Base-by-base conservation (phyloP, 805 yeast genomes). In the Debaryomyces prosopidis region DNA sequence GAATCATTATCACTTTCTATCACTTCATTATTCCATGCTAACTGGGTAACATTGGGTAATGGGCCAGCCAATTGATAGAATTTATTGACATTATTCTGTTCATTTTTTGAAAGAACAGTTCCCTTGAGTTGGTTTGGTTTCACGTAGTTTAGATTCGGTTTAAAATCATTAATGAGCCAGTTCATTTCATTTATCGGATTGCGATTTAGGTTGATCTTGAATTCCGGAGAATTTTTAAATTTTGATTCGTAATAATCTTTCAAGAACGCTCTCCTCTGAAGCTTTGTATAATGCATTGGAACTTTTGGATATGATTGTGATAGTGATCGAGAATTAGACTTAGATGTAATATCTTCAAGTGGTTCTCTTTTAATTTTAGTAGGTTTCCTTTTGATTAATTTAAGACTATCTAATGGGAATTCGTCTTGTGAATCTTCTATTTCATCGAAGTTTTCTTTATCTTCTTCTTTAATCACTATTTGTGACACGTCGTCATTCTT, bases 111-210 rank as follows among this genome's bases (percentile, higher is more conserved):
- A 30, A 49, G 38, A 4, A 57, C 60, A 17, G 49, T 31, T 31
- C 44, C 48, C 32, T 57, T 45, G 31, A 31, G 15, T 23, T 44
- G 15, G 36, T 46, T 36, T 36, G 55, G 47, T 47, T 51, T 32
- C 11, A 36, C 45, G 54, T 64, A 63, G 9, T 43, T 30, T 4
- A 59, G 59, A 43, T 65, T 65, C n/a, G 60, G 64, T 26, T 55
- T 59, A 46, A 71, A 72, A 47, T 72, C 77, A 16, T 60, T 59
- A 2, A 65, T 46, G 6, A 60, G 59, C 76, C 76, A 72, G 5
- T 40, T 38, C n/a, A 45, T 56, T 36, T 65, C 65, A n/a, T 63
- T 65, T 16, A 72, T 66, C 8, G 76, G 76, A 42, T 72, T 68
- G 4, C 19, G 44, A 3, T 46, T 32, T 11, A 71, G 52, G 43